Conservation (phyloP, 768 basidiomycete species). For the Phlebiopsis gigantea region DNA sequence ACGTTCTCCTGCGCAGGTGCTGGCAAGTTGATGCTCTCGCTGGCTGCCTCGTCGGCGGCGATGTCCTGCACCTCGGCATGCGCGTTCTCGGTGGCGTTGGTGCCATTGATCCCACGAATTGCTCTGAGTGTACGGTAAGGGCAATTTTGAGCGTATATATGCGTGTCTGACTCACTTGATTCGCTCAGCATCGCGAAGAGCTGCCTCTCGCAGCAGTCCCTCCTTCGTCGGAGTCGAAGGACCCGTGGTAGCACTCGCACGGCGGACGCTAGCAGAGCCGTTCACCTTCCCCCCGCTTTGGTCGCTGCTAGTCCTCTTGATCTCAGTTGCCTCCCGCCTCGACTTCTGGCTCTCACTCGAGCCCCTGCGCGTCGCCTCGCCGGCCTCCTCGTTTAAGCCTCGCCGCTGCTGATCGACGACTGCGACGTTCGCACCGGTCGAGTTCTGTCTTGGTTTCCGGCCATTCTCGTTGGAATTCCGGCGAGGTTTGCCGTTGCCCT, state of each 20-base stretch:
- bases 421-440: not conserved
- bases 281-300: conserved; percentile 1
- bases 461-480: conserved; percentile 2
- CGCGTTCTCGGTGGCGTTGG: conserved; percentile 3
- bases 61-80: conserved; percentile 5
- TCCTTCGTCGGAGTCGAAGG: conserved; percentile 10
- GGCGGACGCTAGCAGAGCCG: conserved; percentile 4
- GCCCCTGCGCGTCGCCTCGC: not conserved
- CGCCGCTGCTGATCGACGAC: not conserved
- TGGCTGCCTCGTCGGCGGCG: not conserved
- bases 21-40: not conserved
- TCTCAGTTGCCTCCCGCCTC: conserved; percentile 2
- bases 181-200: conserved; percentile 21
- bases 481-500: not conserved
- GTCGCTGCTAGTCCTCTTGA: not conserved
- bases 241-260: not conserved
- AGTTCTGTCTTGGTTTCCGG: not conserved
- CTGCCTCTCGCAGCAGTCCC: conserved; percentile 18
- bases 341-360: conserved; percentile 6
- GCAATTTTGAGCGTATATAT: not conserved
- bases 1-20: not conserved
- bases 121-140: conserved; percentile 6
- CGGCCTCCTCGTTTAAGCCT: not conserved
- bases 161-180: conserved; percentile 16
- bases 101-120: conserved; percentile 18